phyloP scores from a whole-genome alignment of 164 flowering plant species.

The Umbilicus rupestris region DNA sequence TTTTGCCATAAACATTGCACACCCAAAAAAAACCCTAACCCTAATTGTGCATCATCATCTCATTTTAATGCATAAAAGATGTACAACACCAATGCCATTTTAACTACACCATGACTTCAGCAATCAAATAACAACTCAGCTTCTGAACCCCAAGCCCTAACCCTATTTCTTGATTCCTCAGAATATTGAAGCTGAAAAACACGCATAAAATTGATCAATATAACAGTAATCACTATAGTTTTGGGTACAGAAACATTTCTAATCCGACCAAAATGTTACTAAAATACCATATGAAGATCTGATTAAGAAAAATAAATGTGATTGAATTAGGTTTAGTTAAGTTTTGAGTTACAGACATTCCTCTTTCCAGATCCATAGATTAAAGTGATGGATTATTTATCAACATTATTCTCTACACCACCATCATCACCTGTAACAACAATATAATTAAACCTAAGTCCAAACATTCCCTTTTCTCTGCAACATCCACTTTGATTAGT shows the following conservation, averaged over 20 bases:
- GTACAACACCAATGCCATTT: background rate
- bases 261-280: too few species aligned
- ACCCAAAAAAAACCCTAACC: background rate
- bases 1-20: background rate
- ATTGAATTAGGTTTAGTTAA: too few species aligned
- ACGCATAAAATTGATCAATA: too few species aligned
- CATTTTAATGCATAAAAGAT: background rate
- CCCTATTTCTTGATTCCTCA: too few species aligned
- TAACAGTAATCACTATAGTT: too few species aligned
- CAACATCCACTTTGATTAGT: background rate
- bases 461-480: constrained; percentile 5
- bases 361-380: background rate
- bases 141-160: too few species aligned
- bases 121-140: background rate
- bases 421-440: background rate
- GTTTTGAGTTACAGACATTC: background rate
- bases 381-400: background rate
- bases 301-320: background rate
- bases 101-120: background rate
- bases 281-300: too few species aligned
- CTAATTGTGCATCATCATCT: background rate
- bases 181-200: too few species aligned
- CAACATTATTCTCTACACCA: background rate
- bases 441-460: background rate
- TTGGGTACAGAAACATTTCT: too few species aligned